These are phyloP conservation scores for Meyerozyma elateridarum DNA, from an alignment of 1,139 yeast species.

Conservation along the genomic window DNA sequence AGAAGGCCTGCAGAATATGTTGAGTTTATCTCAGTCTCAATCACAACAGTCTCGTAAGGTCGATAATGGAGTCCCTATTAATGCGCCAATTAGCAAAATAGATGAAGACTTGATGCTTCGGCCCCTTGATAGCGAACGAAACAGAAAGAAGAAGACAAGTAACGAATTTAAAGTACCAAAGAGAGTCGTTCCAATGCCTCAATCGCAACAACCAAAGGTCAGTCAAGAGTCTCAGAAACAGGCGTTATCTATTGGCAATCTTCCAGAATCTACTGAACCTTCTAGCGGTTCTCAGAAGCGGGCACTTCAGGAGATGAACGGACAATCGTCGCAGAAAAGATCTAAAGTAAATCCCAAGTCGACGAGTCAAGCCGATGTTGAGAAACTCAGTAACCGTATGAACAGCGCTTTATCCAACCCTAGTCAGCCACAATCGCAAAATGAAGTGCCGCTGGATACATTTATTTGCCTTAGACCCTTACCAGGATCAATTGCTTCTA, in stretches of 20 bases:
- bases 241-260: conserved; percentile 4
- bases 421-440: too few species aligned
- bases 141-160: conserved; percentile 19
- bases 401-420: too few species aligned
- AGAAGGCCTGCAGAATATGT: conserved; percentile 35
- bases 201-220: conserved; percentile 24
- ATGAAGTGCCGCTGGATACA: conserved; percentile 21
- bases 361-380: conserved; percentile 4
- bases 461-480: conserved; percentile 31
- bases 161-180: conserved; percentile 42
- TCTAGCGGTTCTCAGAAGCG: conserved; percentile 16
- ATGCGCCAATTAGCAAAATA: conserved; percentile 35
- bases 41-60: conserved; percentile 57
- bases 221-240: conserved; percentile 1
- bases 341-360: not conserved
- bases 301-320: not conserved
- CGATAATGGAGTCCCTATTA: conserved; percentile 43
- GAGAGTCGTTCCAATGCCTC: conserved; percentile 40
- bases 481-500: conserved; percentile 22
- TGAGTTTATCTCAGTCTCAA: conserved; percentile 67
- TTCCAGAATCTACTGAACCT: conserved; percentile 5
- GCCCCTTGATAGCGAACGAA: conserved; percentile 32
- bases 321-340: conserved; percentile 8
- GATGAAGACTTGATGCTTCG: conserved; percentile 44
- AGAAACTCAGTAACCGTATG: conserved; percentile 11